Base-by-base conservation (phyloP, 495 filamentous ascomycete genomes). In the Penicillium antarcticum region DNA sequence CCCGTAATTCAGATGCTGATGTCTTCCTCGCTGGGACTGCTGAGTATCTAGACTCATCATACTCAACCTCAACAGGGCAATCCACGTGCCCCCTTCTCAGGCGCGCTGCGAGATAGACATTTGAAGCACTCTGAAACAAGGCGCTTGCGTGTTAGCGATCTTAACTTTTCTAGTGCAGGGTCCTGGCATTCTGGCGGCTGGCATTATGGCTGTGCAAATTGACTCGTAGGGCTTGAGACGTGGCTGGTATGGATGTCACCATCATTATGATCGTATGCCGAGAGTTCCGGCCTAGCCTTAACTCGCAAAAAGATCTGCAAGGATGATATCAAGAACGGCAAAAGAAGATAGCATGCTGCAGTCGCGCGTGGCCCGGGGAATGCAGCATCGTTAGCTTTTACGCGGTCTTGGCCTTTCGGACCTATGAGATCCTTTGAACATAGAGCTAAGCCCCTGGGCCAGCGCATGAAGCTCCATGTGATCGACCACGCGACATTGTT, bases 401-500 rank as follows among this genome's bases (percentile, higher is more conserved):
- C 26, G 26, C 26, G 26, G 26, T 29, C 26, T 29, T 29, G 8
- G 26, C 26, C 26, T 10, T 29, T 29, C 8, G 26, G 26, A 29
- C 26, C 26, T 29, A 29, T 29, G 26, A 29, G 26, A 9, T 9
- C 26, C 26, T 29, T 29, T 29, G 26, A 29, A 29, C 26, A 9
- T 49, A 19, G n/a, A 26, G 17, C 26, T 12, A 32, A 55, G 52
- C 52, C 46, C 47, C 49, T 61, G 51, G 40, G 42, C 51, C 51
- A 57, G 47, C 61, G 58, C 60, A 53, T 55, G 44, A 60, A 17
- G 52, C 51, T 47, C 55, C 60, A 66, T 65, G 62, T 53, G 65
- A 72, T 68, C 61, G 55, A 58, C 68, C 64, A 71, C 68, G 68
- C 61, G 48, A 69, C 51, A 55, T 66, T 56, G 57, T 62, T 67